Conservation (phyloP, 768 basidiomycete species). For the Suillus subluteus region DNA sequence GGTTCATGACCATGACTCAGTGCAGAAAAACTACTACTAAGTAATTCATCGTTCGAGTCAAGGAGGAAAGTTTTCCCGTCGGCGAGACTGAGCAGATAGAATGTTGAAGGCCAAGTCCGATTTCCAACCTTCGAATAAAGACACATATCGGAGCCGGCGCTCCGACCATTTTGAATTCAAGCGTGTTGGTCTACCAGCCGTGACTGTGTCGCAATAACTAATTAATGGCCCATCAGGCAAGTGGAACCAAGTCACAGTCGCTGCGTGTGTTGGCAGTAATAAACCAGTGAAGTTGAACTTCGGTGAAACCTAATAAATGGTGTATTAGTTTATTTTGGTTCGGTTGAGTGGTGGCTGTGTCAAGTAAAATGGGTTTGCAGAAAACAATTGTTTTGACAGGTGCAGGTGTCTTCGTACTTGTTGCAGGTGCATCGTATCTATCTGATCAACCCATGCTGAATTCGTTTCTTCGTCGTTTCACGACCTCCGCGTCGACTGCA, state of each 20-base stretch:
- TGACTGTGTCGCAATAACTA: too few species aligned
- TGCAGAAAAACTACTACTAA: not conserved
- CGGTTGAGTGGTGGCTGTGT: not conserved
- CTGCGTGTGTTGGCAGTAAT: too few species aligned
- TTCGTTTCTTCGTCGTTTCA: conserved; percentile 9
- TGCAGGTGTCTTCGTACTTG: conserved; percentile 4
- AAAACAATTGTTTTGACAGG: conserved; percentile 6
- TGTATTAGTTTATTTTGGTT: not conserved
- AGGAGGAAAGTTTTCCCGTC: not conserved
- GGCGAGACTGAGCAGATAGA: too few species aligned
- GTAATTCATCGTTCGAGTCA: not conserved
- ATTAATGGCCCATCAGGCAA: too few species aligned
- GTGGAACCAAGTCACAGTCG: too few species aligned
- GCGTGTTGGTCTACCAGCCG: too few species aligned
- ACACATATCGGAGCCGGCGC: not conserved
- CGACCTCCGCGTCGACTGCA: conserved; percentile 5
- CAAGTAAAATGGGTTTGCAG: not conserved
- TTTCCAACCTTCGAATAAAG: too few species aligned
- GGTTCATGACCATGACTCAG: not conserved
- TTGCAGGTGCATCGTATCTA: conserved; percentile 7
- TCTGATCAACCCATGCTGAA: conserved; percentile 5
- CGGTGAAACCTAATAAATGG: not conserved
- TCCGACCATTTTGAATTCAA: not conserved
- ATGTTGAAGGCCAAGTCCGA: too few species aligned
- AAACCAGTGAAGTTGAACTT: too few species aligned